Base-by-base conservation (phyloP, 2,329 filamentous ascomycete genomes). In the Karstenula rhodostoma region DNA sequence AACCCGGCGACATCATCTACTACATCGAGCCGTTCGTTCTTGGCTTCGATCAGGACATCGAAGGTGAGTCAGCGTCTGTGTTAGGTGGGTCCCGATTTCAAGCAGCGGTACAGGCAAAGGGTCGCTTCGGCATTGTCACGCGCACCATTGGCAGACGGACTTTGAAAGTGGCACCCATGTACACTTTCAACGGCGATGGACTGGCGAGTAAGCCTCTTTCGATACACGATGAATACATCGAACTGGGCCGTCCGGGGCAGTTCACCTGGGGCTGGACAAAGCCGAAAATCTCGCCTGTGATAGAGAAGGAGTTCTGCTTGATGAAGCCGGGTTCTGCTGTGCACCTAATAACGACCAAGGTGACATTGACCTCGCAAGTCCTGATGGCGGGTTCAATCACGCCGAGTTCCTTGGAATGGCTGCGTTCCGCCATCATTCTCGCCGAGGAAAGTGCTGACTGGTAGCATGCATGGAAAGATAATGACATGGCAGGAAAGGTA, bases 331-430 rank as follows among this genome's bases (percentile, higher is more conserved):
- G 35, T 19, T 47, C 53, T 8, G 56, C 51, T 9, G 57, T 60
- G 40, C 58, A 62, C 46, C 43, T 65, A 19, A 15, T 58, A 15
- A 35, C 56, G 2, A 43, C 33, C n/a, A 57, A 40, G 44, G 40
- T 65, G 7, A n/a, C 43, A 4, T 22, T 65, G n/a, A 56, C 17
- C 13, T 57, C 58, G 19, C 62, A 65, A n/a, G 61, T 65, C 47
- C n/a, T 67, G 53, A 51, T 60, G 32, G 63, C 62, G 12, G 65
- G 65, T 4, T 46, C 53, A 2, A 65, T 67, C 27, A 63, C 60
- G 12, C 29, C 15, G 5, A 54, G 59, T 3, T 63, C 60, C n/a
- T n/a, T 61, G 19, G 27, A 5, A 0, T 23, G 51, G 17, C 40
- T 65, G 3, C 33, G 52, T 4, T n/a, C 7, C 8, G 29, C 29